Percentiles rank a stretch among this genome's conserved stretches.
These are phyloP conservation scores for Phytophthora meadii DNA, from an alignment of 352 stramenopile genomes.

Conservation along the genomic window DNA sequence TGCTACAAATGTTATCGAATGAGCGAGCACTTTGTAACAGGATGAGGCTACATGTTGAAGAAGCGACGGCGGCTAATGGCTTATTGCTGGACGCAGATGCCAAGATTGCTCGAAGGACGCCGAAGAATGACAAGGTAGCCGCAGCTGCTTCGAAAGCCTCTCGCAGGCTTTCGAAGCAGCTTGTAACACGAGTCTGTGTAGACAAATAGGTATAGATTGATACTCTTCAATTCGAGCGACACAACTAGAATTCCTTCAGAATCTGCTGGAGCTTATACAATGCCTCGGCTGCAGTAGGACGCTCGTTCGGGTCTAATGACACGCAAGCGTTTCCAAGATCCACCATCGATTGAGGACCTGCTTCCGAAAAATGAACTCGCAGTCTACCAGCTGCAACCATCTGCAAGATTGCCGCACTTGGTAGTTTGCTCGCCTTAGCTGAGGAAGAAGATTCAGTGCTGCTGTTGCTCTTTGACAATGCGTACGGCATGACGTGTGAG, in stretches of 20 bases:
- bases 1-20: too few relatives aligned
- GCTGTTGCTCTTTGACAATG: conserved; percentile 29
- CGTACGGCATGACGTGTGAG: conserved; percentile 39
- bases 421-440: conserved; percentile 22
- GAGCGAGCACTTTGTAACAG: too few relatives aligned
- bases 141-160: too few relatives aligned
- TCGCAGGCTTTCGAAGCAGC: too few relatives aligned
- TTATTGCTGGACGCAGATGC: too few relatives aligned
- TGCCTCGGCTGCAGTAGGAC: conserved; percentile 46
- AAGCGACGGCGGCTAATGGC: too few relatives aligned
- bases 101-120: too few relatives aligned
- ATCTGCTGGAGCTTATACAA: conserved; percentile 49
- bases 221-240: background rate
- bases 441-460: conserved; percentile 15
- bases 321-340: conserved; percentile 42
- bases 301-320: conserved; percentile 39
- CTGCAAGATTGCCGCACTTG: conserved; percentile 54
- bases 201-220: too few relatives aligned
- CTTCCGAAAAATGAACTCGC: conserved; percentile 44
- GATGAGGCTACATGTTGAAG: too few relatives aligned
- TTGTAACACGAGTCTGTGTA: too few relatives aligned
- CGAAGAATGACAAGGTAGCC: too few relatives aligned
- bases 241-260: conserved; percentile 29
- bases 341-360: conserved; percentile 28
- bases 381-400: conserved; percentile 51